Conservation (phyloP, 2,329 filamentous ascomycete species). For the Epichloe festucae region DNA sequence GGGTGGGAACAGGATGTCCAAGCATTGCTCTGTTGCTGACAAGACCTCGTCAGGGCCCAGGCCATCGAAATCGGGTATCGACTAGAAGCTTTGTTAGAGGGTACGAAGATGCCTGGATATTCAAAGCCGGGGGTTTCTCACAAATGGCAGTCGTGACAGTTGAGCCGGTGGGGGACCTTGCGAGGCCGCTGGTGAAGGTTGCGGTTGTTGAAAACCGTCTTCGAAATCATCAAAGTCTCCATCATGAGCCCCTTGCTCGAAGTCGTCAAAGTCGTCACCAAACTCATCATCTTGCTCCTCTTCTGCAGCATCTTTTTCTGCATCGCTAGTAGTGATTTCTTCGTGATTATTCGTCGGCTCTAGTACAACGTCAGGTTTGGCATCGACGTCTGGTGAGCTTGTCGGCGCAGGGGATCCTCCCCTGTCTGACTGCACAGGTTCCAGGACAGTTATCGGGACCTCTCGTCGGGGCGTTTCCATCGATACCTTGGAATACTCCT, state of each 20-base stretch:
- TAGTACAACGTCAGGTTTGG: conserved; percentile 38
- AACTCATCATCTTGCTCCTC: conserved; percentile 28
- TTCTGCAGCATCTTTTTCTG: not conserved
- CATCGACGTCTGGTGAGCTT: conserved; percentile 27
- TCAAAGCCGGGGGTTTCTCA: conserved; percentile 14
- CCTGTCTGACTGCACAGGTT: conserved; percentile 12
- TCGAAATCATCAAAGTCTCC: conserved; percentile 59
- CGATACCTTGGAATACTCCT: conserved; percentile 13
- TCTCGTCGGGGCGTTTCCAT: conserved; percentile 11
- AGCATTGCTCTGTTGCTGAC: conserved; percentile 49
- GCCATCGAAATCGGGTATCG: conserved; percentile 54
- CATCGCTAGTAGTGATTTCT: not conserved
- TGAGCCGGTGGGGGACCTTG: conserved; percentile 21
- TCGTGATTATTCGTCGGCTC: not conserved
- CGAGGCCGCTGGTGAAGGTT: conserved; percentile 15
- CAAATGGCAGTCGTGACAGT: conserved; percentile 31
- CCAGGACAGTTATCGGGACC: conserved; percentile 32
- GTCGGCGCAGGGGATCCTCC: not conserved
- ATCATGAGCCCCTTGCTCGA: conserved; percentile 43
- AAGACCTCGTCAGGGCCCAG: conserved; percentile 48
- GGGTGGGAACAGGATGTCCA: conserved; percentile 52
- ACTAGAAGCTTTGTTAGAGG: conserved; percentile 28
- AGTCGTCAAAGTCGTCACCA: conserved; percentile 49
- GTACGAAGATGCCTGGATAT: not conserved
- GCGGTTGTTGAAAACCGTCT: conserved; percentile 52